Percentiles rank a stretch among this genome's conserved stretches.
Evolutionary conservation across 2,329 filamentous ascomycete species (phyloP).

Genomic region (Zasmidium citrigriseum): DNA sequence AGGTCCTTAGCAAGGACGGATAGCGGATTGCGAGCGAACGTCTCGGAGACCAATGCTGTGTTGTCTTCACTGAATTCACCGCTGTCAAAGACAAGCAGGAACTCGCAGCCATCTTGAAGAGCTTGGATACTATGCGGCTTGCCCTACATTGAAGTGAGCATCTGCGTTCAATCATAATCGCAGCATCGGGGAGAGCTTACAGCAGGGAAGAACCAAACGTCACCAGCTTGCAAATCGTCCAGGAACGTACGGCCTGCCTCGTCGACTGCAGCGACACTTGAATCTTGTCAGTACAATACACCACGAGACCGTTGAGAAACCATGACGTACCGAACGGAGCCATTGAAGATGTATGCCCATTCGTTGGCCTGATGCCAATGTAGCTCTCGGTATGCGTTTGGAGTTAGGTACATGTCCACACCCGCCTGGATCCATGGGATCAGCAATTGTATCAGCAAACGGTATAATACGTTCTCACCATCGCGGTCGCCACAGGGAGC

Average conservation of each 20-base stretch:
- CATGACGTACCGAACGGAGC: constrained; percentile 16
- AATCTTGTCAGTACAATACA: neutral
- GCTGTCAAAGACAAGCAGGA: constrained; percentile 61
- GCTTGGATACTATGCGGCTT: constrained; percentile 31
- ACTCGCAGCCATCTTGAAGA: constrained; percentile 57
- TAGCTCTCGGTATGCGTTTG: constrained; percentile 34
- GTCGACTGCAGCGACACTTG: constrained; percentile 29
- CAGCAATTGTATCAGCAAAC: too few species aligned
- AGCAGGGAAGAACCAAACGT: constrained; percentile 60
- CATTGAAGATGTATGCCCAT: constrained; percentile 34
- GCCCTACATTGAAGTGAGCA: too few species aligned
- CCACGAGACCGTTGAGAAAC: neutral
- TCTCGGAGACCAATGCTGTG: constrained; percentile 55
- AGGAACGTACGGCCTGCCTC: constrained; percentile 30
- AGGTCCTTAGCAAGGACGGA: constrained; percentile 45
- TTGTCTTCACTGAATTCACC: constrained; percentile 60
- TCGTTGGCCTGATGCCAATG: constrained; percentile 36
- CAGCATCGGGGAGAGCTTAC: too few species aligned
- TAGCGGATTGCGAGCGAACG: constrained; percentile 31
- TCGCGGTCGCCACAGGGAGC: constrained; percentile 40
- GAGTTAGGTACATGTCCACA: constrained; percentile 40
- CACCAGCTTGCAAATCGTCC: constrained; percentile 41
- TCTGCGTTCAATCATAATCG: too few species aligned
- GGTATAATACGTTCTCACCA: too few species aligned
- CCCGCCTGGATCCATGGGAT: too few species aligned